Evolutionary conservation across 306 rosid species (phyloP), one percentile per base, ranked within the genome.

Genomic region (Purshia tridentata): DNA sequence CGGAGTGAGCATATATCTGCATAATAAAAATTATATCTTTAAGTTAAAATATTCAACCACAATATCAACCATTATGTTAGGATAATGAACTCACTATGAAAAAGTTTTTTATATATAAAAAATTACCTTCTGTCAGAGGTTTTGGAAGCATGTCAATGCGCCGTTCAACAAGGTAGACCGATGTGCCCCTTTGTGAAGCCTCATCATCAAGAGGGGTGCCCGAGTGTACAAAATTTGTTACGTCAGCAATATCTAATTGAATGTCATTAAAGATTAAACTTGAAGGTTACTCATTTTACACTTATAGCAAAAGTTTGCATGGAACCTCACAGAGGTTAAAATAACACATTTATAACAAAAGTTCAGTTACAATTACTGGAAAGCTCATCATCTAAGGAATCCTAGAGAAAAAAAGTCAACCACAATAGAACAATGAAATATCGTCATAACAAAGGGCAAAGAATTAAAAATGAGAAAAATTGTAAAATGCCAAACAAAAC

Each of bases 91-190:
- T 57, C 41, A 46, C 13, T 13, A 55, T 39, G 46, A 47, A 56
- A 40, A 54, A 59, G 39, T 35, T 10, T 64, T 42, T 15, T 41
- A n/a, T 16, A 19, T 9, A 6, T 54, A 72, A 76, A 35, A 78
- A 44, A 56, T 73, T 67, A 94, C 99, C 99, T 82, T 94, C 99
- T 3, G 99, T 94, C 48, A 94, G 85, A 84, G 97, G 93, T 77
- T 94, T 94, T 0, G 99, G 99, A 84, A 94, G 99, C 99, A 94
- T 94, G 82, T 91, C 99, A 83, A 91, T 94, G 56, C 99, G 83
- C 65, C 97, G 86, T 80, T 94, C 99, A 69, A 94, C 99, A 77
- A 94, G 97, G 80, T 94, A 94, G 64, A 88, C 93, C 47, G 99
- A 94, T 77, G 99, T 94, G 49, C 99, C 99, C 92, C 99, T 89